Base-by-base conservation (phyloP, 805 yeast genomes). In the Cyberlindnera maclurae region DNA sequence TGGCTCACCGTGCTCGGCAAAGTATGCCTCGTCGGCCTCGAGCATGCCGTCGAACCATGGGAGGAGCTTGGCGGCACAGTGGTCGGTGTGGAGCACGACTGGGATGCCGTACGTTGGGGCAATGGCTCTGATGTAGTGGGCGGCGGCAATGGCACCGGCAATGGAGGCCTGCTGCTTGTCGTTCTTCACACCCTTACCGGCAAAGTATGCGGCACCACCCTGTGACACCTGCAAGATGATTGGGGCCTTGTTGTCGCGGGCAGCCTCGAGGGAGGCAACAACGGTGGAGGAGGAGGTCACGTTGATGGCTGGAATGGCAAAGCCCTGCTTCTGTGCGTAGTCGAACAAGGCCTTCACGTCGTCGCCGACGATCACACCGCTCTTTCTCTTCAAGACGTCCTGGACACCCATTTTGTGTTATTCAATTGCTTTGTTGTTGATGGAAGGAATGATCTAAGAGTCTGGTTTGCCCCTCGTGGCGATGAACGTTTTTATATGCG, bases 171-270 rank as follows among this genome's bases (percentile, higher is more conserved):
- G 71, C 74, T 93, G 97, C 75, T 86, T 82, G 59, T 74, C 75
- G 84, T 93, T 93, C 65, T 77, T 75, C 55, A 93, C 88, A 73
- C 97, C 98, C 80, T 93, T 93, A 73, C 98, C 98, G 51, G 98
- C 98, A 65, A 93, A 93, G 86, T 79, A 93, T 50, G 97, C 97
- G 55, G 98, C 95, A 76, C 98, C 98, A 74, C 98, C 98, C 69
- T 93, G 88, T 46, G 97, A 90, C 55, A 90, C 79, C 73, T 93
- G 98, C 63, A 93, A 72, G 65, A 93, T 86, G 70, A 93, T 88
- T 72, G 98, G 98, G 47, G 96, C 78, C 55, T 82, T 77, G 71
- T 72, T 76, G 69, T 93, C 97, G 68, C 95, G 86, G 46, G 97
- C 96, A 50, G 97, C 96, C 70, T 93, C 95, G 59, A 93, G 74